Conservation (phyloP, 163 green algal species). For the Scenedesmus sp. region DNA sequence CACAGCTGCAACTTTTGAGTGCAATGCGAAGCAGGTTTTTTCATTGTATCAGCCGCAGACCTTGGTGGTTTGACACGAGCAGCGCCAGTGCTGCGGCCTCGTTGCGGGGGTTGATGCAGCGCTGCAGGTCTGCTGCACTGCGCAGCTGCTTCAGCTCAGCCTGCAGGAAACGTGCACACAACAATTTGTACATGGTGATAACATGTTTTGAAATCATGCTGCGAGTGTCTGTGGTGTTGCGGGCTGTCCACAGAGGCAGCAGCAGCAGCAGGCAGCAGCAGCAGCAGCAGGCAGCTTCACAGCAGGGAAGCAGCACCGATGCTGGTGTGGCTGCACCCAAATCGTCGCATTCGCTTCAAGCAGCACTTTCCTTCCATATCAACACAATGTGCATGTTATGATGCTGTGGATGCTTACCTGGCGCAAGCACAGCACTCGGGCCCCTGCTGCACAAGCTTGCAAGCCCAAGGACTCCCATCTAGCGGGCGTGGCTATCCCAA, state of each 20-base stretch:
- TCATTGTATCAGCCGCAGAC: neutral
- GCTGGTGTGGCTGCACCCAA: neutral
- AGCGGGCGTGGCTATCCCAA: neutral
- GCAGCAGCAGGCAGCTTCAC: neutral
- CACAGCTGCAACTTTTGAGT: neutral
- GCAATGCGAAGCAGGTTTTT: neutral
- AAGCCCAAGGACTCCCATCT: neutral
- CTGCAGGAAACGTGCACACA: neutral
- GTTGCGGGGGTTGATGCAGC: constrained; percentile 60
- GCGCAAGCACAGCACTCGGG: constrained; percentile 13
- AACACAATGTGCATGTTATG: neutral
- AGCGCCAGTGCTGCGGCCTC: constrained; percentile 67
- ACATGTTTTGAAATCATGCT: neutral
- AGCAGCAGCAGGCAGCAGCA: neutral
- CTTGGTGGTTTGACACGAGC: constrained; percentile 56
- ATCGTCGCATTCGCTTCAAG: too few species aligned
- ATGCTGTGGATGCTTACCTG: neutral
- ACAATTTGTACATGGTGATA: neutral
- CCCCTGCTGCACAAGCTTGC: neutral
- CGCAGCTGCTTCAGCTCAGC: constrained; percentile 26
- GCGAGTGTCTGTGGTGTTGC: neutral
- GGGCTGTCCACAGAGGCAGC: neutral
- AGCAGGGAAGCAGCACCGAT: neutral
- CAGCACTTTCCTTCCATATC: too few species aligned
- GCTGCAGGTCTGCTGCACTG: constrained; percentile 37